Evolutionary conservation across 169 alveolate genomes (phyloP).

Genomic region (Cryptosporidium meleagridis): DNA sequence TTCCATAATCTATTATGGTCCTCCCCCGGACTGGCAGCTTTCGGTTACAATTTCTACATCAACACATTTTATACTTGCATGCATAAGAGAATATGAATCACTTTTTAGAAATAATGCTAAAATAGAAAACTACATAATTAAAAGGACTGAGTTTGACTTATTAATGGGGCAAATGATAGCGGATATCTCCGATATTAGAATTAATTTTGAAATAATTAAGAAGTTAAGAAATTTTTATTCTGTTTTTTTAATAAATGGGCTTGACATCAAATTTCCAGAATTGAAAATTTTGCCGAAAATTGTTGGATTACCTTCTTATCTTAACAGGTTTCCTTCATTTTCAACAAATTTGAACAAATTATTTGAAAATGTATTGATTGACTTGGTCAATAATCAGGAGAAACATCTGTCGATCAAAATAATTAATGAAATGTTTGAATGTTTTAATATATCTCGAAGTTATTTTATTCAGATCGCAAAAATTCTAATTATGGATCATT

Average conservation of each 20-base stretch:
- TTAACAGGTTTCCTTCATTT: constrained; percentile 43
- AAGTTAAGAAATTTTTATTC: constrained; percentile 16
- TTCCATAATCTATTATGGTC: constrained; percentile 43
- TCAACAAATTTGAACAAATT: background rate
- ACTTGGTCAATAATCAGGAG: background rate
- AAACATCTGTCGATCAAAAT: background rate
- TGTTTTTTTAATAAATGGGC: background rate
- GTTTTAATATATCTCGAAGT: background rate
- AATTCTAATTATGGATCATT: background rate
- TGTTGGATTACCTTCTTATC: constrained; percentile 17
- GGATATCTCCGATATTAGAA: background rate
- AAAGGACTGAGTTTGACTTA: constrained; percentile 21
- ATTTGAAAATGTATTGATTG: background rate
- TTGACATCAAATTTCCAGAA: constrained; percentile 12
- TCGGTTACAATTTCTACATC: constrained; percentile 51
- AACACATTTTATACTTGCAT: constrained; percentile 54
- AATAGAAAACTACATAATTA: background rate
- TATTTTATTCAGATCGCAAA: background rate
- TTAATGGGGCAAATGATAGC: constrained; percentile 11
- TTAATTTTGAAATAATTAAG: background rate
- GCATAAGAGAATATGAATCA: constrained; percentile 25
- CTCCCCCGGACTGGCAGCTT: constrained; percentile 72
- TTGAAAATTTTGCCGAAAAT: constrained; percentile 45
- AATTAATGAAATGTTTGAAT: constrained; percentile 1
- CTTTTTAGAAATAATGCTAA: background rate